phyloP scores from a whole-genome alignment of 2,329 filamentous ascomycete species.

The Fusarium sp. region DNA sequence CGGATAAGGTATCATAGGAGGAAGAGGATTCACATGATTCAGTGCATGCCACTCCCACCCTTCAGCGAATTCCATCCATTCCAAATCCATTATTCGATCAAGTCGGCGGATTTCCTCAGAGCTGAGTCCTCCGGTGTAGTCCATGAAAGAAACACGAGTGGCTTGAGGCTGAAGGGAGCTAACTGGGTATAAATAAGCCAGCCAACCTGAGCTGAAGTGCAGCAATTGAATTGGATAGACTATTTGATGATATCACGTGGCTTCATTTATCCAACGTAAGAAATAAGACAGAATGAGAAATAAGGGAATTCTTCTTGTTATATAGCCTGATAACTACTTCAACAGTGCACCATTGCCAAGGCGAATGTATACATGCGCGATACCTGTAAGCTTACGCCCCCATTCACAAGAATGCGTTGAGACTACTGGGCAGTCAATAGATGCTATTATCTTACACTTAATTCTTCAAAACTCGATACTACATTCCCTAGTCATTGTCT shows the following conservation, averaged over 20 bases:
- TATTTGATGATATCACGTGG: constrained; percentile 16
- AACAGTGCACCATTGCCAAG: neutral
- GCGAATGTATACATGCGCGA: neutral
- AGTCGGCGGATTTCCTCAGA: constrained; percentile 1
- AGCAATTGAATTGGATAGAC: neutral
- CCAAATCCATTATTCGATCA: constrained; percentile 16
- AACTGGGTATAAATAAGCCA: neutral
- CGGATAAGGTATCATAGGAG: constrained; percentile 5
- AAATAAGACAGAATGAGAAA: neutral
- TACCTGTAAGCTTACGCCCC: neutral
- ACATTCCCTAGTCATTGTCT: neutral
- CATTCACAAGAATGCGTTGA: neutral
- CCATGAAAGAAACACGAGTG: neutral
- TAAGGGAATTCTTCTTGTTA: neutral
- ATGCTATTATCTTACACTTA: neutral
- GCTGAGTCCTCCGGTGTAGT: constrained; percentile 1
- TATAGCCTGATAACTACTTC: neutral
- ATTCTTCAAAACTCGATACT: neutral
- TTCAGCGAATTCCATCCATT: constrained; percentile 14
- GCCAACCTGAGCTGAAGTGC: neutral
- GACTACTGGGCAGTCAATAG: neutral
- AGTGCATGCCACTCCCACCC: constrained; percentile 18
- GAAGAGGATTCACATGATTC: neutral
- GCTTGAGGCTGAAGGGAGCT: neutral
- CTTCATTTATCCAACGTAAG: neutral